These are phyloP conservation scores for Abelmoschus esculentus DNA, from an alignment of 345 rosid genomes.

Conservation along the genomic window DNA sequence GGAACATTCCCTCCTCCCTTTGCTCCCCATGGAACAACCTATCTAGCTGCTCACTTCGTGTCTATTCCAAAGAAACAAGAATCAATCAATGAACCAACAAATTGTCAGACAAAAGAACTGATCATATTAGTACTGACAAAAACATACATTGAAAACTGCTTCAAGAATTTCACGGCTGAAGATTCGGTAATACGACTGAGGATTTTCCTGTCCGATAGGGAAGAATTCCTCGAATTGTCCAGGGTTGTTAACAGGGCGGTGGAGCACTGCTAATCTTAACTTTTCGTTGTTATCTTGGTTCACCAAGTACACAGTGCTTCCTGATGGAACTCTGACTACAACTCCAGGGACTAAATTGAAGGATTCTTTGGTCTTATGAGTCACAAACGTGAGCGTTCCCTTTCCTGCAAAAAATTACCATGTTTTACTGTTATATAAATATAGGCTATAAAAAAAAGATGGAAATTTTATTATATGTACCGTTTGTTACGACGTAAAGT, in stretches of 20 bases:
- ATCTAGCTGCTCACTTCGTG: slow-evolving; percentile 3
- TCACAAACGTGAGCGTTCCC: neutral
- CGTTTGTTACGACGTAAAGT: neutral
- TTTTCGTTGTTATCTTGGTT: slow-evolving; percentile 1
- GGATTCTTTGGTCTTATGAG: slow-evolving; percentile 1
- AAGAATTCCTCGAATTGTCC: slow-evolving; percentile 1
- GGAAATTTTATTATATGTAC: neutral
- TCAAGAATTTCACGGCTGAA: slow-evolving; percentile 6
- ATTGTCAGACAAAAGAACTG: neutral
- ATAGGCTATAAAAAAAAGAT: neutral
- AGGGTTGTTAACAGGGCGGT: neutral
- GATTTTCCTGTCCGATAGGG: neutral
- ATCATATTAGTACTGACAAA: neutral
- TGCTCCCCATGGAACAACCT: neutral
- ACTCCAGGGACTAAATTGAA: neutral
- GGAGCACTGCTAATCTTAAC: neutral
- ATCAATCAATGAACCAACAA: neutral
- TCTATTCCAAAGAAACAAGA: neutral
- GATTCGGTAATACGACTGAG: neutral
- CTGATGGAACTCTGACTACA: neutral
- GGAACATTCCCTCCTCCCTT: neutral
- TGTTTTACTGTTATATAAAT: neutral
- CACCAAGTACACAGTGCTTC: slow-evolving; percentile 1
- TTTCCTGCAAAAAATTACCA: neutral
- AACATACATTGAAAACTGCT: slow-evolving; percentile 2